These are phyloP conservation scores for Xylariales sp. DNA, from an alignment of 2,329 filamentous ascomycete genomes.

Conservation along the genomic window DNA sequence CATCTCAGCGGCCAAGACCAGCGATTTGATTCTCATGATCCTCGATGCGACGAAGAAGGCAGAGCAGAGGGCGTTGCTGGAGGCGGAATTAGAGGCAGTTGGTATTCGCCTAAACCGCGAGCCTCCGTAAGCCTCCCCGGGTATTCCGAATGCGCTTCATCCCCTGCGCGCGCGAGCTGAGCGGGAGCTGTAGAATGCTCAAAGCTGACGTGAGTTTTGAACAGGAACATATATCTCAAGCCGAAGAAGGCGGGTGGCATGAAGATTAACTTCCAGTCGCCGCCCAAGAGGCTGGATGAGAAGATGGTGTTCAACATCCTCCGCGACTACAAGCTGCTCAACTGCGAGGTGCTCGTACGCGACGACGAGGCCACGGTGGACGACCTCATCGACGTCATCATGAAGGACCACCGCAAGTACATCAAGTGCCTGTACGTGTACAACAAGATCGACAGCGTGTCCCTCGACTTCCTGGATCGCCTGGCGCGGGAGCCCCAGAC, in stretches of 20 bases:
- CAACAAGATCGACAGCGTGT: slow-evolving; percentile 98
- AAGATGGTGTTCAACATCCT: slow-evolving; percentile 98
- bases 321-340: slow-evolving; percentile 97
- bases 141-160: slow-evolving; percentile 9
- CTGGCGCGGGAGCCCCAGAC: slow-evolving; percentile 91
- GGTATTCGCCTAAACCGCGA: slow-evolving; percentile 90
- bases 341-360: slow-evolving; percentile 91
- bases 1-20: slow-evolving; percentile 96
- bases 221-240: slow-evolving; percentile 94
- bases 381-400: slow-evolving; percentile 98
- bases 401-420: slow-evolving; percentile 98
- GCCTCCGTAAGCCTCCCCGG: slow-evolving; percentile 83
- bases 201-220: not conserved
- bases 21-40: slow-evolving; percentile 94
- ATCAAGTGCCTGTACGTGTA: slow-evolving; percentile 95
- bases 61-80: slow-evolving; percentile 84
- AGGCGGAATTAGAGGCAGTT: slow-evolving; percentile 90
- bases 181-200: no score
- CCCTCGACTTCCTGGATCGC: slow-evolving; percentile 86
- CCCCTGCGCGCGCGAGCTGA: no score
- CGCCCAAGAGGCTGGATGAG: slow-evolving; percentile 89
- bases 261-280: slow-evolving; percentile 93
- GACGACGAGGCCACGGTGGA: slow-evolving; percentile 96
- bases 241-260: slow-evolving; percentile 93
- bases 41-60: slow-evolving; percentile 94